phyloP scores from a whole-genome alignment of 352 stramenopile species.

The Phytophthora fragariae region DNA sequence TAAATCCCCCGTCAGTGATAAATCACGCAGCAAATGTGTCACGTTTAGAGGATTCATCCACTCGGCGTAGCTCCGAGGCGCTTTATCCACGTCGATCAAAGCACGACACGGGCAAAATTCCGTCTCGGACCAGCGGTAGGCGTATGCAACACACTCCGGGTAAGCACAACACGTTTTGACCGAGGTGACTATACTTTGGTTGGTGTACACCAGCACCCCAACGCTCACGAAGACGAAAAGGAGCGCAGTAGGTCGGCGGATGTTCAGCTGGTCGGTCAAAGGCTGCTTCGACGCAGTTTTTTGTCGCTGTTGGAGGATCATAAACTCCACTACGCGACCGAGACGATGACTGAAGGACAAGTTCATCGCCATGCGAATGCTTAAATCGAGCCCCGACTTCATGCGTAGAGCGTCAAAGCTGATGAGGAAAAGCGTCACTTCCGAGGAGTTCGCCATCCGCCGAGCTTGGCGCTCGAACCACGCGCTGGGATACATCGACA shows the following conservation, averaged over 20 bases:
- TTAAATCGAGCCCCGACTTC: conserved; percentile 19
- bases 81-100: conserved; percentile 38
- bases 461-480: conserved; percentile 26
- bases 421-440: conserved; percentile 26
- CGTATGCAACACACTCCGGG: conserved; percentile 13
- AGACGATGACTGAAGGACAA: conserved; percentile 28
- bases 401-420: conserved; percentile 35
- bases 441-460: conserved; percentile 13
- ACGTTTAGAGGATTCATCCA: conserved; percentile 17
- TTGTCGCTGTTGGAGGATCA: conserved; percentile 3
- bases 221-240: conserved; percentile 10
- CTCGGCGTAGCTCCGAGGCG: conserved; percentile 23
- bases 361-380: conserved; percentile 28
- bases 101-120: conserved; percentile 44
- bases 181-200: conserved; percentile 5
- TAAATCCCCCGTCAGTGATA: conserved; percentile 28
- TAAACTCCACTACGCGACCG: conserved; percentile 16
- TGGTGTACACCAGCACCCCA: conserved; percentile 9
- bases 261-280: background rate
- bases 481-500: conserved; percentile 2
- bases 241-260: background rate
- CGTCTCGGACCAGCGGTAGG: conserved; percentile 19
- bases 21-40: conserved; percentile 3
- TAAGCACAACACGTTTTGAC: background rate
- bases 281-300: background rate